Evolutionary conservation across 768 basidiomycete genomes (phyloP), one percentile per base, ranked within the genome.

Genomic region (Trametes maxima): DNA sequence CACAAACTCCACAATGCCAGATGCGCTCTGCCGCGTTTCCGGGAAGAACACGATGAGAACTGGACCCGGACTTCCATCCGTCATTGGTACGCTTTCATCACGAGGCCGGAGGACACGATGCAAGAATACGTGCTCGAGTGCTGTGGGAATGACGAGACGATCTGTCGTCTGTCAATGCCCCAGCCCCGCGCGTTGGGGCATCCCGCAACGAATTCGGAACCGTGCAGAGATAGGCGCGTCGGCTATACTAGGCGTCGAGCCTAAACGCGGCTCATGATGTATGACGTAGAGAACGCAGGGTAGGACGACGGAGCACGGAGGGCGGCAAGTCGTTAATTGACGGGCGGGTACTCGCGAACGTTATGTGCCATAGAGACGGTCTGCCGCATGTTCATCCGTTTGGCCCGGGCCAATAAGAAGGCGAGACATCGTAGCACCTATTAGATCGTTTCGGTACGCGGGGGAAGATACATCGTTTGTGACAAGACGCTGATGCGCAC

Each of bases 321-420:
- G 40, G 39, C 17, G 16, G 25, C 21, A 49, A 49, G 48, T 43
- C 39, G 40, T 50, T 58, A 43, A 50, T 50, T 40, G 28, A 46
- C 10, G 21, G 45, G 45, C 21, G 24, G 39, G 39, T 22, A 14
- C 16, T 35, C 21, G 39, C 14, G 12, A n/a, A 43, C 39, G 55
- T 50, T 58, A 50, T 48, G 57, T 42, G 57, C 57, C 57, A 48
- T 39, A 43, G 57, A 58, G 51, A 58, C 57, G 25, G 28, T 48
- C 12, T 43, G 48, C n/a, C 48, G 28, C 40, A 35, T 43, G 57
- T 13, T 28, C 25, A 19, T 43, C 47, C 48, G 49, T 21, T 17
- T 36, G 33, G 43, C 28, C 24, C 48, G 57, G 24, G 35, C 57
- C 57, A 58, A 58, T 58, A 48, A 58, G 39, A 21, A 6, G 40